A percentile compares a stretch with the other conserved stretches of the same genome.
Conservation (phyloP, 1,284 basidiomycete species). For the Anthracocystis walkeri region DNA sequence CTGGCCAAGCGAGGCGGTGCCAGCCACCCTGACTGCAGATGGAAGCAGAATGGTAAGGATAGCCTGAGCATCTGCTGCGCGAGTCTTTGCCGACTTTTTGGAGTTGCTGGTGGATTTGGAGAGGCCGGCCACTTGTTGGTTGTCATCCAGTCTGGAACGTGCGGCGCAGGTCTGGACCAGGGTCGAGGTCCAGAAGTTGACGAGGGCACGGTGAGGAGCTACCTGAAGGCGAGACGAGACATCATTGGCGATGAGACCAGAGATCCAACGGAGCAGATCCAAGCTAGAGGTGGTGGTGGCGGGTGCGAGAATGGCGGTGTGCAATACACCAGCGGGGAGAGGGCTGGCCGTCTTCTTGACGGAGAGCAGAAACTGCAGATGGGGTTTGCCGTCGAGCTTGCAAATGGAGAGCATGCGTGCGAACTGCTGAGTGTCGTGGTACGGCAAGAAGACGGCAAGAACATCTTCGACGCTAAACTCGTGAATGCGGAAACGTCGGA, state of each 20-base stretch:
- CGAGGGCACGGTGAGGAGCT: slow-evolving; percentile 78
- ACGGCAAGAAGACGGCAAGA: slow-evolving; percentile 87
- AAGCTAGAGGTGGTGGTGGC: slow-evolving; percentile 72
- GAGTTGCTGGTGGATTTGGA: slow-evolving; percentile 51
- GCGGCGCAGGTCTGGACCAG: slow-evolving; percentile 78
- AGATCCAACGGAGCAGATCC: slow-evolving; percentile 77
- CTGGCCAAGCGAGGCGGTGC: slow-evolving; percentile 32
- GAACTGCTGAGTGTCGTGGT: slow-evolving; percentile 94
- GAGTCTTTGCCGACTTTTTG: slow-evolving; percentile 38
- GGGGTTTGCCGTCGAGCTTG: slow-evolving; percentile 69
- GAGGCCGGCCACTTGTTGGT: slow-evolving; percentile 70
- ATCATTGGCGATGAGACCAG: slow-evolving; percentile 74
- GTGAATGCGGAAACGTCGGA: slow-evolving; percentile 91
- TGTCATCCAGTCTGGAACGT: slow-evolving; percentile 60
- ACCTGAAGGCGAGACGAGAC: slow-evolving; percentile 73
- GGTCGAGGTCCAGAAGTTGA: slow-evolving; percentile 85
- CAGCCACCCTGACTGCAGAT: slow-evolving; percentile 58
- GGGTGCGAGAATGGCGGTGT: slow-evolving; percentile 61
- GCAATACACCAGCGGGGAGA: slow-evolving; percentile 57
- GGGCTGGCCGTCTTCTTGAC: slow-evolving; percentile 60
- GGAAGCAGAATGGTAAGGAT: slow-evolving; percentile 69
- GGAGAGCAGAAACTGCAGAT: slow-evolving; percentile 57
- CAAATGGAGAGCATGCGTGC: slow-evolving; percentile 90
- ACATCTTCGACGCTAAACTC: slow-evolving; percentile 90
- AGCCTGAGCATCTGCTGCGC: slow-evolving; percentile 55